Percentiles rank a stretch among this genome's conserved stretches.
phyloP scores from a whole-genome alignment of 345 rosid genomes.

The Eucalyptus cloeziana region DNA sequence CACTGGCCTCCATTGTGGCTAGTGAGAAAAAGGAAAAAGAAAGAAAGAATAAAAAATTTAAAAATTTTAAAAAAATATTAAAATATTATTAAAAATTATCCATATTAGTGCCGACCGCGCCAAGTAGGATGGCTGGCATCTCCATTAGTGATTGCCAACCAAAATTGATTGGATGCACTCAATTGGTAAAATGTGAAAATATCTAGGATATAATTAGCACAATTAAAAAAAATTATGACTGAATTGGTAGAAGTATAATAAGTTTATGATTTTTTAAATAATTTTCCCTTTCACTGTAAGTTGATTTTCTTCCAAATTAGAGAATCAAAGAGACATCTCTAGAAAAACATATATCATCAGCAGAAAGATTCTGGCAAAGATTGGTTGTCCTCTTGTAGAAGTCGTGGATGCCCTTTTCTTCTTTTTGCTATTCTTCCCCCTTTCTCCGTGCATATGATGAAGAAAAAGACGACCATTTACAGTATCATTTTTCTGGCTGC shows the following conservation, averaged over 20 bases:
- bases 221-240: not conserved
- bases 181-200: not conserved
- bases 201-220: not conserved
- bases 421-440: not conserved
- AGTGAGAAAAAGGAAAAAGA: no score
- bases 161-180: not conserved
- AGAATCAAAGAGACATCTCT: not conserved
- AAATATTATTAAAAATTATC: not conserved
- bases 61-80: not conserved
- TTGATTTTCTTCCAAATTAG: not conserved
- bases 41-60: not conserved
- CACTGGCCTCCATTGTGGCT: fast-evolving
- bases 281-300: not conserved
- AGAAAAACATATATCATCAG: not conserved
- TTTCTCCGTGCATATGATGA: not conserved
- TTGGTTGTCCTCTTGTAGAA: not conserved
- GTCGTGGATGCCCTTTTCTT: not conserved
- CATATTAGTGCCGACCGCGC: fast-evolving
- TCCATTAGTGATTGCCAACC: not conserved
- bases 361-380: not conserved
- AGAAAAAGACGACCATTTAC: not conserved
- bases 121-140: not conserved
- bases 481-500: not conserved
- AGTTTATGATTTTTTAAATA: not conserved
- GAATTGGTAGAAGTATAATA: not conserved